Conservation (phyloP, 1,139 yeast species). For the Pichia cactophila region DNA sequence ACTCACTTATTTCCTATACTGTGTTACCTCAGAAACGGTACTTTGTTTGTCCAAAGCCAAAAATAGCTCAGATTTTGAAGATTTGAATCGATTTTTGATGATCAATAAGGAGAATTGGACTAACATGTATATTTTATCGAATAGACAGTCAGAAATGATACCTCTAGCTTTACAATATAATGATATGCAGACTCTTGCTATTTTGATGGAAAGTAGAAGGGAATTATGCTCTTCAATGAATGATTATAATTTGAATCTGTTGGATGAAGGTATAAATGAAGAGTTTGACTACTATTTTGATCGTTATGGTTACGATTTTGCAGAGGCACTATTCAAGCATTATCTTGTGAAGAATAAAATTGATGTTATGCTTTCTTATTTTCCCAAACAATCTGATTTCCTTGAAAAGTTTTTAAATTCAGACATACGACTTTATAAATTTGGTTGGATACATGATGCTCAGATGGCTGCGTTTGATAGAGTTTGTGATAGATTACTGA, state of each 20-base stretch:
- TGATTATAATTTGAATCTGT: conserved; percentile 3
- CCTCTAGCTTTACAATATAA: conserved; percentile 58
- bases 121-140: conserved; percentile 17
- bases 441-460: conserved; percentile 72
- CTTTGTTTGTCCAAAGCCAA: conserved; percentile 1
- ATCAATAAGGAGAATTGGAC: conserved; percentile 24
- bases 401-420: conserved; percentile 46
- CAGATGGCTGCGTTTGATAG: conserved; percentile 5
- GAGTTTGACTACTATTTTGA: conserved; percentile 50
- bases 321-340: conserved; percentile 53
- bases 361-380: conserved; percentile 47
- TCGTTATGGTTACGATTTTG: conserved; percentile 63
- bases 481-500: not conserved
- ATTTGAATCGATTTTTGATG: conserved; percentile 13
- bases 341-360: conserved; percentile 49
- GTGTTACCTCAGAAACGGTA: conserved; percentile 16
- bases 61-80: not conserved
- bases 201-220: conserved; percentile 47
- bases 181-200: conserved; percentile 61
- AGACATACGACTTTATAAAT: conserved; percentile 38
- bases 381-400: conserved; percentile 45
- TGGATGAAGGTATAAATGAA: conserved; percentile 25
- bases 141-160: conserved; percentile 27
- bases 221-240: conserved; percentile 17
- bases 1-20: conserved; percentile 23